Evolutionary conservation across 768 basidiomycete species (phyloP), one percentile per base, ranked within the genome.

Genomic region (Phallus indusiatus): DNA sequence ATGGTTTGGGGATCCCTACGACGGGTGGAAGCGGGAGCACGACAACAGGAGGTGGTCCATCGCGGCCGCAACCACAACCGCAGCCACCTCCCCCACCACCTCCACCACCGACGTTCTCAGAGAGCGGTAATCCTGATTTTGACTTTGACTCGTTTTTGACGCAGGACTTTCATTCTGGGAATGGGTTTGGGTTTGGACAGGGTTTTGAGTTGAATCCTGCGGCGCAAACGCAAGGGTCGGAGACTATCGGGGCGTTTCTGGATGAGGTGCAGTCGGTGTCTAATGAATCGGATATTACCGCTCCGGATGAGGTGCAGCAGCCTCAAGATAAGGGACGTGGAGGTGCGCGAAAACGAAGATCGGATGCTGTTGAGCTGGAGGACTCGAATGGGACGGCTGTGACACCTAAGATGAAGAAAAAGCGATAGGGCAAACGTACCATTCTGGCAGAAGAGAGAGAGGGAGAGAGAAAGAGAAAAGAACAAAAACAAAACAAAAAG

Each of bases 201-300:
- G 57, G 49, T 12, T 24, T 9, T 49, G 46, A 46, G 5, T 28
- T n/a, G 34, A n/a, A 33, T 34, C 20, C 33, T 35, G 55, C 46
- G 11, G 46, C 47, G 5, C 49, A 59, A 28, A 48, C 34, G 33
- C 49, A 51, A 18, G 55, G 55, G 10, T 48, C 50, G n/a, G 57
- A 59, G 17, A 48, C 28, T 20, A n/a, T 59, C 8, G 57, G 57
- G n/a, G 57, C 57, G 34, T 59, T 59, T 36, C 36, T 59, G 24
- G 57, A 59, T 18, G 57, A 59, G 24, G 57, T 59, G 17, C 48
- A 36, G 35, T 59, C 57, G 8, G 57, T 59, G 16, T 59, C 57
- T 18, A 53, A 53, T 59, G 57, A 42, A 35, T 59, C 57, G 24
- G 57, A 59, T 34, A 24, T 22, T 28, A 59, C 57, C 11, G 49